Percentiles rank a stretch among this genome's conserved stretches.
Conservation (phyloP, 768 basidiomycete species). For the Exidia glandulosa region DNA sequence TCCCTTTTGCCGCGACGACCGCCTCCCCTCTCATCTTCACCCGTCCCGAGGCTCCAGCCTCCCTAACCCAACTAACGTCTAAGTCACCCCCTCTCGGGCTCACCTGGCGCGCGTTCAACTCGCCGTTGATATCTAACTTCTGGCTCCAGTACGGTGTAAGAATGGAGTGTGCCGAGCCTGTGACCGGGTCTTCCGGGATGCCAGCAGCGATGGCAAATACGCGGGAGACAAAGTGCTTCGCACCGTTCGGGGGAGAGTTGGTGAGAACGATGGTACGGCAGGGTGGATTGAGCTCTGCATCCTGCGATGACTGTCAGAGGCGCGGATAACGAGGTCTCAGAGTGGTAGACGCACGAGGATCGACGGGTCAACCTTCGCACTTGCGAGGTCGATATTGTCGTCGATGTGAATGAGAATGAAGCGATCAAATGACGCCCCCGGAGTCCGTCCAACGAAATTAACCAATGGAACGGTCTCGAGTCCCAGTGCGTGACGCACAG, state of each 20-base stretch:
- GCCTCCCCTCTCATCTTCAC: neutral
- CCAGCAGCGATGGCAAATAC: slow-evolving; percentile 33
- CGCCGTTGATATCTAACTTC: neutral
- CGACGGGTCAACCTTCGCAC: slow-evolving; percentile 3
- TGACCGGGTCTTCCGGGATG: slow-evolving; percentile 38
- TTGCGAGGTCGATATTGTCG: slow-evolving; percentile 10
- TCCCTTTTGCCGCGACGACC: neutral
- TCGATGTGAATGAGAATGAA: slow-evolving; percentile 16
- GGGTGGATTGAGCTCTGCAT: no score
- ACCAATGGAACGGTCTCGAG: slow-evolving; percentile 3
- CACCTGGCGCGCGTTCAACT: slow-evolving; percentile 38
- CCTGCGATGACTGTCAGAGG: no score
- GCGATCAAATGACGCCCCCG: slow-evolving; percentile 1
- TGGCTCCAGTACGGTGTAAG: slow-evolving; percentile 38
- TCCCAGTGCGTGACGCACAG: slow-evolving; percentile 6
- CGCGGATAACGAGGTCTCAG: no score
- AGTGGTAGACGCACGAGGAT: neutral
- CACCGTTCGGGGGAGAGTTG: neutral
- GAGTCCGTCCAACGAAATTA: slow-evolving; percentile 6
- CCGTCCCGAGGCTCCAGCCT: neutral
- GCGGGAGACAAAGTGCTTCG: slow-evolving; percentile 31
- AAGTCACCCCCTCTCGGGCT: slow-evolving; percentile 39
- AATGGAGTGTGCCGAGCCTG: slow-evolving; percentile 42
- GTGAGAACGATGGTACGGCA: neutral
- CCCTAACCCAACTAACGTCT: slow-evolving; percentile 21